Percentiles rank a stretch among this genome's conserved stretches.
These are phyloP conservation scores for Plenodomus tracheiphilus DNA, from an alignment of 2,329 filamentous ascomycete genomes.

Conservation along the genomic window DNA sequence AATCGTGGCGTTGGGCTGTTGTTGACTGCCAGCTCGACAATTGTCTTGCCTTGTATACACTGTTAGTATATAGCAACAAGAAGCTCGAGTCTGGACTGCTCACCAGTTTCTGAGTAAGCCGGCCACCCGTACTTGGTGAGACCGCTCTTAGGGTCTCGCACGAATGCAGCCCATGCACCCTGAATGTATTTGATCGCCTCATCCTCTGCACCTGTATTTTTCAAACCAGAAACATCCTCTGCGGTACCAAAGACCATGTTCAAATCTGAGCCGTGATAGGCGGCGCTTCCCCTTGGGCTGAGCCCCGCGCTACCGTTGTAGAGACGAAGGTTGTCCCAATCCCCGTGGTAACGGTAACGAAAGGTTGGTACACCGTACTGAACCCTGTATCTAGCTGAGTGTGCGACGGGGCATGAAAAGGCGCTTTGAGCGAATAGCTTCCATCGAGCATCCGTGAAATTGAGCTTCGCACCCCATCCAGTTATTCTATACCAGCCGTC, in stretches of 20 bases:
- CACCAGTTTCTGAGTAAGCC: constrained; percentile 17
- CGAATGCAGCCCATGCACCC: constrained; percentile 42
- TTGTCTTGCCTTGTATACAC: constrained; percentile 13
- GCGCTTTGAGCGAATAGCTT: constrained; percentile 24
- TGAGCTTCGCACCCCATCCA: constrained; percentile 23
- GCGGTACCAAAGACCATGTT: constrained; percentile 42
- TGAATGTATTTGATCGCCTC: constrained; percentile 38
- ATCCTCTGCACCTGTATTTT: constrained; percentile 27
- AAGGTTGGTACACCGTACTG: constrained; percentile 38
- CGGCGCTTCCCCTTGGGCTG: constrained; percentile 33
- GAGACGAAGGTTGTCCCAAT: constrained; percentile 41
- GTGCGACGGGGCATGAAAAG: constrained; percentile 29
- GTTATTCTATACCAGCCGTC: constrained; percentile 34
- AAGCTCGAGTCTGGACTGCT: not conserved
- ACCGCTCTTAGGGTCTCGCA: constrained; percentile 32
- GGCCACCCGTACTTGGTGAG: constrained; percentile 42
- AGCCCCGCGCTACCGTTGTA: constrained; percentile 32
- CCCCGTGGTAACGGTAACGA: constrained; percentile 44
- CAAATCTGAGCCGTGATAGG: constrained; percentile 45
- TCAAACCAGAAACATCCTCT: constrained; percentile 25
- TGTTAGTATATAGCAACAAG: not conserved
- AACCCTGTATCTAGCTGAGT: constrained; percentile 22
- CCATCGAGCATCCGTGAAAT: constrained; percentile 29
- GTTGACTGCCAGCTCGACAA: constrained; percentile 25
- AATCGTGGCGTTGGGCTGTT: constrained; percentile 22